Evolutionary conservation across 495 filamentous ascomycete genomes (phyloP).

Genomic region (Talaromyces nanjingensis): DNA sequence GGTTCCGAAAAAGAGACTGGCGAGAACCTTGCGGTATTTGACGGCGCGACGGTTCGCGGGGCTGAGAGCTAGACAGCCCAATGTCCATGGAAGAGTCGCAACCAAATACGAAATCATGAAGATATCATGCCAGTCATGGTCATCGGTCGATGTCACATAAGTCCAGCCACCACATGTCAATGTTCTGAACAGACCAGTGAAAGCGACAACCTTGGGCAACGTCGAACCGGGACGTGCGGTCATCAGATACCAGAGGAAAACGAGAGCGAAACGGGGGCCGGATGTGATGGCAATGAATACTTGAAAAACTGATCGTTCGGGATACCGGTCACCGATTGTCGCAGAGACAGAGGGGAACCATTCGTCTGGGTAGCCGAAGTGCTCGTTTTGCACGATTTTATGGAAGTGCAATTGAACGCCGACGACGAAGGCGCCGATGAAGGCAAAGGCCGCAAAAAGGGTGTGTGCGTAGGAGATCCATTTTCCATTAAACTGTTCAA

Average conservation of each 20-base stretch:
- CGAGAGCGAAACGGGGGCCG: constrained; percentile 84
- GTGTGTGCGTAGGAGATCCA: constrained; percentile 93
- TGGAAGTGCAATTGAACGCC: constrained; percentile 83
- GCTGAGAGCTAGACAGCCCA: constrained; percentile 83
- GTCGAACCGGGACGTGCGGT: constrained; percentile 66
- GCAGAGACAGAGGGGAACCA: constrained; percentile 99
- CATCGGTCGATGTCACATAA: constrained; percentile 96
- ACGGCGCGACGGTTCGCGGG: constrained; percentile 78
- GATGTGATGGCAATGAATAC: constrained; percentile 96
- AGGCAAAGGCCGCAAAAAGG: constrained; percentile 76
- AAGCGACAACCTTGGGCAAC: constrained; percentile 76
- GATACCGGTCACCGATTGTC: constrained; percentile 98
- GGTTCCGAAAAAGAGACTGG: constrained; percentile 80
- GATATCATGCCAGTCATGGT: constrained; percentile 98
- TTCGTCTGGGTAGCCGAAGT: constrained; percentile 93
- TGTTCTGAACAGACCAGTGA: constrained; percentile 77
- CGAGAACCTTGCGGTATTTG: constrained; percentile 83
- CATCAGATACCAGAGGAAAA: constrained; percentile 87
- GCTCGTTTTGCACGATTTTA: constrained; percentile 97
- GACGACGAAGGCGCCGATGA: constrained; percentile 81
- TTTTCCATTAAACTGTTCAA: constrained; percentile 67
- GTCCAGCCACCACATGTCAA: constrained; percentile 98
- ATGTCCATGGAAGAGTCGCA: constrained; percentile 90
- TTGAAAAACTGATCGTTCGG: constrained; percentile 94
- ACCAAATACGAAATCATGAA: constrained; percentile 99